Conservation (phyloP, 2,329 filamentous ascomycete species). For the Aspergillus luchuensis region DNA sequence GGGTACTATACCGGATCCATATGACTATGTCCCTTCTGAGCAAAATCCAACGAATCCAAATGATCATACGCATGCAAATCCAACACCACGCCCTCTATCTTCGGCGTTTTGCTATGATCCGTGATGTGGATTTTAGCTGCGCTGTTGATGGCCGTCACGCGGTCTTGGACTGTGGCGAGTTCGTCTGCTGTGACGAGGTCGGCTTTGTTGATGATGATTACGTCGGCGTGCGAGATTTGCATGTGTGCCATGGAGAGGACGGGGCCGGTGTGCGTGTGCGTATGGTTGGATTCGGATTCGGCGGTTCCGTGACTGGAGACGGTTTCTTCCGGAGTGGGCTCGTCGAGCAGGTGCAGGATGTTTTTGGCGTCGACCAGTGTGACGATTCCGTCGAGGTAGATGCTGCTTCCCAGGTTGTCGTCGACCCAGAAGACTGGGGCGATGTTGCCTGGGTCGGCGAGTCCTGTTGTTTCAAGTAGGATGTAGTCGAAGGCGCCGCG, state of each 20-base stretch:
- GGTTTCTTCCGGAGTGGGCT: conserved; percentile 51
- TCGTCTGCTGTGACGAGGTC: conserved; percentile 76
- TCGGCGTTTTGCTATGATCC: conserved; percentile 74
- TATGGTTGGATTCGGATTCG: conserved; percentile 41
- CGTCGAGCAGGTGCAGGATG: conserved; percentile 77
- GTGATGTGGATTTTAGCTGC: conserved; percentile 84
- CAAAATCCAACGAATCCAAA: conserved; percentile 71
- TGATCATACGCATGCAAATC: conserved; percentile 92
- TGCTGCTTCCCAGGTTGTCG: conserved; percentile 89
- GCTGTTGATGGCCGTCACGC: conserved; percentile 84
- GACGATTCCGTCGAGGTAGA: conserved; percentile 95
- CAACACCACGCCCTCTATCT: conserved; percentile 81
- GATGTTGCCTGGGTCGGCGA: conserved; percentile 93
- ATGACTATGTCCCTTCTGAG: conserved; percentile 80
- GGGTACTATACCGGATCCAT: conserved; percentile 71
- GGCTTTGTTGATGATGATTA: conserved; percentile 90
- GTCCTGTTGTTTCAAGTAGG: conserved; percentile 89
- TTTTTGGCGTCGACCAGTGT: conserved; percentile 96
- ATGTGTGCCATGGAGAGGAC: conserved; percentile 89
- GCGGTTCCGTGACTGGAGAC: conserved; percentile 50
- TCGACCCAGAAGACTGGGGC: conserved; percentile 98
- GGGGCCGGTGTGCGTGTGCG: conserved; percentile 55
- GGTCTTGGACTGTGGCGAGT: conserved; percentile 66
- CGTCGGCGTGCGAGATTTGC: conserved; percentile 95
- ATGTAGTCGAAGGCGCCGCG: conserved; percentile 97